These are phyloP conservation scores for Coffea humblotiana DNA, from an alignment of 305 asterid species.

Conservation along the genomic window DNA sequence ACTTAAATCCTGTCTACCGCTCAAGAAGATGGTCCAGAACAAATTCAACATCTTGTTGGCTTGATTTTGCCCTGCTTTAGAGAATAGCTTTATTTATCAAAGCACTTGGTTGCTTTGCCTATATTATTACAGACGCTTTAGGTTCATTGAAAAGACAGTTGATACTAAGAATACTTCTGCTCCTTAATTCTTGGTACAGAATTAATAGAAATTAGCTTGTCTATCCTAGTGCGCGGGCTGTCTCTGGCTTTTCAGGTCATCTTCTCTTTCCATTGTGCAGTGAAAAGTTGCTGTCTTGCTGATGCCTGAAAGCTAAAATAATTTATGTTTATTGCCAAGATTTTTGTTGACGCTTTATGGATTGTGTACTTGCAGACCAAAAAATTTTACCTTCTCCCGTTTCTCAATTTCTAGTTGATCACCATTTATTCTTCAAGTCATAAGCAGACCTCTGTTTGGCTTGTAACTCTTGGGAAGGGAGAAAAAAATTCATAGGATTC, in stretches of 20 bases:
- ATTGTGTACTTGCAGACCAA: not conserved
- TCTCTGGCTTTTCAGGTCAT: not conserved
- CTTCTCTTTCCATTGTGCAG: not conserved
- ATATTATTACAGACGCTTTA: not conserved
- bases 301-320: not conserved
- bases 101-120: not conserved
- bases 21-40: conserved; percentile 12
- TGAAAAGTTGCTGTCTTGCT: not conserved
- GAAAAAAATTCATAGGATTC: too few relatives aligned
- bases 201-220: not conserved
- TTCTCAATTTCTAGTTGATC: not conserved
- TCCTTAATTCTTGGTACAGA: not conserved
- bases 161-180: not conserved
- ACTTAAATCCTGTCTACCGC: not conserved
- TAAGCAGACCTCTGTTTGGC: too few relatives aligned
- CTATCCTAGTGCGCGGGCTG: not conserved
- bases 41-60: conserved; percentile 76
- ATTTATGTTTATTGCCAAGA: not conserved
- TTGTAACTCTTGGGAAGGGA: too few relatives aligned
- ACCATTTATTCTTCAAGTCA: not conserved
- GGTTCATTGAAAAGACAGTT: not conserved
- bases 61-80: not conserved
- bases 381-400: not conserved
- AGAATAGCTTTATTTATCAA: not conserved
- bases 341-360: not conserved